phyloP scores from a whole-genome alignment of 306 rosid species.

The Aeschynomene evenia region DNA sequence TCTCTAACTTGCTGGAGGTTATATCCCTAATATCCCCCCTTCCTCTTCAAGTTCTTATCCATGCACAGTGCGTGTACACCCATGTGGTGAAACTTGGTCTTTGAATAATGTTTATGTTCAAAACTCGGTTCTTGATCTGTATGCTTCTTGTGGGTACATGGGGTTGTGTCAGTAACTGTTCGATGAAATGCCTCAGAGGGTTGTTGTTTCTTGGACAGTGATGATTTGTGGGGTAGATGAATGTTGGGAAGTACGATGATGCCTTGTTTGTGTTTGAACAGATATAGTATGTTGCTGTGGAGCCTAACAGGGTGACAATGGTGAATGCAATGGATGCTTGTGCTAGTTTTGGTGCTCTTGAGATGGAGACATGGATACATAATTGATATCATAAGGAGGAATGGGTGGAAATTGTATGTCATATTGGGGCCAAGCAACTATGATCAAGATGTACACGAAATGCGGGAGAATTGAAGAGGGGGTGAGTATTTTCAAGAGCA shows the following conservation, averaged over 20 bases:
- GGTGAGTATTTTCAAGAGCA: slow-evolving; percentile 48
- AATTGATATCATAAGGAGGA: slow-evolving; percentile 46
- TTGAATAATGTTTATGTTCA: slow-evolving; percentile 50
- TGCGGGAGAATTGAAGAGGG: slow-evolving; percentile 75
- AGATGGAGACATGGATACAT: slow-evolving; percentile 79
- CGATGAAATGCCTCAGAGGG: slow-evolving; percentile 71
- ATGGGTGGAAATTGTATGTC: slow-evolving; percentile 68
- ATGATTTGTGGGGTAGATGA: slow-evolving; percentile 58
- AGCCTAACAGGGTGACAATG: slow-evolving; percentile 75
- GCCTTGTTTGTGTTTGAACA: slow-evolving; percentile 68
- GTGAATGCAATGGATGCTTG: slow-evolving; percentile 72
- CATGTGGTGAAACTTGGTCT: slow-evolving; percentile 57
- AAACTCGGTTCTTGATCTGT: slow-evolving; percentile 55
- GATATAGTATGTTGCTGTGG: slow-evolving; percentile 71
- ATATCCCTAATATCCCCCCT: too few species aligned
- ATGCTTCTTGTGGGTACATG: slow-evolving; percentile 51
- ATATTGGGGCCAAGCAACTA: slow-evolving; percentile 64
- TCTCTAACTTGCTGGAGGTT: too few species aligned
- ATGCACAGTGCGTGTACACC: slow-evolving; percentile 43
- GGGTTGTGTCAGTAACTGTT: slow-evolving; percentile 50
- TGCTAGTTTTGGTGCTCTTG: slow-evolving; percentile 54
- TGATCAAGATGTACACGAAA: slow-evolving; percentile 67
- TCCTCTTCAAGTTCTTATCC: slow-evolving; percentile 57
- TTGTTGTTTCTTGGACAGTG: slow-evolving; percentile 86
- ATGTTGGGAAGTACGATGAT: slow-evolving; percentile 37